Base-by-base conservation (phyloP, 1,139 yeast genomes). In the Arxiozyma slooffiae region DNA sequence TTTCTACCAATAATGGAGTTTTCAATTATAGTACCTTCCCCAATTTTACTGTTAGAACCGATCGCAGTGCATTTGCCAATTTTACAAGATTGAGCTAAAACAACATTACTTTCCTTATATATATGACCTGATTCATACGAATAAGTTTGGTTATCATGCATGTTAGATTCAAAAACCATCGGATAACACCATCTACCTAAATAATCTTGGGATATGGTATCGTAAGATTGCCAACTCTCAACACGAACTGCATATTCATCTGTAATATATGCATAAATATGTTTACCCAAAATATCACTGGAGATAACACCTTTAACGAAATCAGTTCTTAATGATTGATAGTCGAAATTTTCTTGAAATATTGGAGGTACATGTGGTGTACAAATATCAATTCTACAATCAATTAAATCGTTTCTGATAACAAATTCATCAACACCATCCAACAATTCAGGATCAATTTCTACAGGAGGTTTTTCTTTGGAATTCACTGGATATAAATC, bases 311-410 rank as follows among this genome's bases (percentile, higher is more conserved):
- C 97, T 60, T 80, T 84, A 34, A 92, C 85, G 64, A 92, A 92
- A 69, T 92, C 98, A 44, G 77, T 74, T 68, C 99, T 78, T 57
- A 92, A 74, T 52, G 79, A 73, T 66, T 90, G 96, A 67, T 90
- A 92, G 70, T 92, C 99, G 61, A 92, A 92, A 67, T 92, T 90
- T 63, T 92, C 99, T 60, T 88, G 95, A 70, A 90, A 92, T 54
- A 92, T 81, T 24, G 95, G 95, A 1, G 97, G 97, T 30, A 94
- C 96, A 59, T 85, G 90, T 1, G 95, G 90, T 7, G 97, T 76
- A 68, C 99, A 92, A 54, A 92, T 88, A 70, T 92, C 98, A 53
- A 92, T 88, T 64, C 86, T 94, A 67, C 98, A 92, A 70, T 92
- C 99, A 55, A 94, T 89, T 57, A 92, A 76, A 68, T 92, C 97